Evolutionary conservation across 75 land plant genomes (phyloP).

Genomic region (Selaginella tamariscina): DNA sequence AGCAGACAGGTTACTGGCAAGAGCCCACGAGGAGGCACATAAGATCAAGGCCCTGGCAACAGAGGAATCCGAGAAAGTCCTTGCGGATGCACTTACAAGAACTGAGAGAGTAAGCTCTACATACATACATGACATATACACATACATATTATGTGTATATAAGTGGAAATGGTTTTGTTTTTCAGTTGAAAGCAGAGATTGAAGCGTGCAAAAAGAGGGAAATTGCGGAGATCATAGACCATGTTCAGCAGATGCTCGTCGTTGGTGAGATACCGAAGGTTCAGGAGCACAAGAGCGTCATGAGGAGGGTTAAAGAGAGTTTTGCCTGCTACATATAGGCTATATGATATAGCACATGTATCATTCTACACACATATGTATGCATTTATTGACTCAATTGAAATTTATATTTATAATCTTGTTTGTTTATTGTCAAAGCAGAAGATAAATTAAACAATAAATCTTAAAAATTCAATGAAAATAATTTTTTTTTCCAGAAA

Average conservation of each 20-base stretch:
- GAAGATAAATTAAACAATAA: no score
- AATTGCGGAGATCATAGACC: constrained; percentile 32
- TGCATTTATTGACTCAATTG: no score
- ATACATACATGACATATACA: background rate
- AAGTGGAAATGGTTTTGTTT: background rate
- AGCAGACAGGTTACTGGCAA: constrained; percentile 2
- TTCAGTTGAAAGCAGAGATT: constrained; percentile 32
- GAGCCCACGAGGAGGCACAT: background rate
- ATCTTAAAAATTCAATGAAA: no score
- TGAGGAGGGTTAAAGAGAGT: constrained; percentile 23
- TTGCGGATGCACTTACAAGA: constrained; percentile 9
- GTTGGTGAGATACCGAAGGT: constrained; percentile 24
- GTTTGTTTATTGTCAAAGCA: no score
- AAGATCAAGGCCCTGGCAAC: constrained; percentile 2
- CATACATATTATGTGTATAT: background rate
- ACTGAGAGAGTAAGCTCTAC: background rate
- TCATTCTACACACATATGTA: no score
- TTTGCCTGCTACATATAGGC: constrained; percentile 23
- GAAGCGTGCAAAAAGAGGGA: constrained; percentile 31
- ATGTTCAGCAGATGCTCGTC: constrained; percentile 33
- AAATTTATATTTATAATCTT: no score
- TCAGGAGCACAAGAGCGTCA: constrained; percentile 25
- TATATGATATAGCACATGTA: no score
- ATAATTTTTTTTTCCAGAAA: no score
- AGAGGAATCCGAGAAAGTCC: constrained; percentile 5